Base-by-base conservation (phyloP, 306 rosid species). In the Sicyos edulis region DNA sequence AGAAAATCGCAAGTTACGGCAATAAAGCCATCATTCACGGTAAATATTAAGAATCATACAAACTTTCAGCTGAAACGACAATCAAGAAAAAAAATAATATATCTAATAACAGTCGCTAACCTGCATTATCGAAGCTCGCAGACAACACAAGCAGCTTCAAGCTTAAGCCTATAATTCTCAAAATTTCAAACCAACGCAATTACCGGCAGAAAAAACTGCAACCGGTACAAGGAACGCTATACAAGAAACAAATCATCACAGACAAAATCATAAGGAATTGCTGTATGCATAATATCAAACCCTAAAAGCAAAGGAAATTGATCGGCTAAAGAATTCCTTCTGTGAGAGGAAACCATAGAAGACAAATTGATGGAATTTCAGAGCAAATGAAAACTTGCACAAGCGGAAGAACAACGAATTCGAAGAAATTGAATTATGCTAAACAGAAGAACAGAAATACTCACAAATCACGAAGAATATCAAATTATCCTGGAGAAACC, bases 91-190 rank as follows among this genome's bases (percentile, higher is more conserved):
- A 42, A 24, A 57, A 6, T 5, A 22, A 24, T 44, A 12, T 6
- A 67, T 47, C 72, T 3, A 13, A 3, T 8, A 22, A 47, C 9
- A 68, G 54, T 49, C 7, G 21, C 72, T 47, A 47, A 68, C 72
- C 72, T 68, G 72, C 72, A 68, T 68, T 68, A 68, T 68, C 3
- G 72, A 68, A 47, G 54, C 40, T 47, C 42, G 19, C 13, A 49
- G 56, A 49, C 42, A 4, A 68, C 7, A 21, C 72, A 68, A 22
- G 56, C 19, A 15, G 72, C 14, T 67, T 68, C 57, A 68, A 68
- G 57, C 56, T 21, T 68, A 4, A 3, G 57, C 56, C 42, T 68
- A 4, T 3, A 67, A 49, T 68, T 68, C 72, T 68, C 72, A 49
- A 49, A 42, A 3, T 49, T 14, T 49, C 53, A 14, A 15, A 68